Base-by-base conservation (phyloP, 139 green algal species). In the Chlorella sp. region DNA sequence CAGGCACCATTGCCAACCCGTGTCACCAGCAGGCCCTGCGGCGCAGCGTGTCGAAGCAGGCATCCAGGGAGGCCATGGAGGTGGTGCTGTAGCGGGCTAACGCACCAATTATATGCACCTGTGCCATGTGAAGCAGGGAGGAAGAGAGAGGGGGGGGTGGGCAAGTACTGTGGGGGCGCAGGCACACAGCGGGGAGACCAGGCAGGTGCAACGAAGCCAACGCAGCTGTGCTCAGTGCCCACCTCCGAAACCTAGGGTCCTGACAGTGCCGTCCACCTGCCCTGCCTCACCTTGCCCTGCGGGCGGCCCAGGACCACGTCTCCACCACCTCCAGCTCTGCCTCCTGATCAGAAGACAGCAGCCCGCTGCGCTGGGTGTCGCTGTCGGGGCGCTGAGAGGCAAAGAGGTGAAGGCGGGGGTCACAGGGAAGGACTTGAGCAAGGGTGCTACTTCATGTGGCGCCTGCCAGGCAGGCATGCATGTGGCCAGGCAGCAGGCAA, bases 81-180 rank as follows among this genome's bases (percentile, higher is more conserved):
- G 85, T 84, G 48, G 68, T 26, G 3, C n/a, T 22, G 34, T 85
- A 89, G 86, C 60, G 75, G 75, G 73, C 86, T 75, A 89, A 19
- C 3, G 75, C 77, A 34, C 85, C 86, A 0, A 89, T 34, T n/a
- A 89, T 32, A 30, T 89, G 85, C 40, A 83, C 69, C 68, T 88
- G 66, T 28, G n/a, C 28, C n/a, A n/a, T n/a, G n/a, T n/a, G n/a
- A n/a, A 81, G 48, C 48, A 57, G 48, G 48, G 48, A 57, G 48
- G 48, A 9, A 9, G 9, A 9, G 9, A 9, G 48, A 57, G n/a
- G n/a, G n/a, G n/a, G n/a, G n/a, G n/a, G n/a, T n/a, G n/a, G n/a
- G n/a, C n/a, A n/a, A n/a, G n/a, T n/a, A n/a, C n/a, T n/a, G n/a
- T n/a, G n/a, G n/a, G n/a, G 48, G 48, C 9, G 48, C 48, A 57